phyloP scores from a whole-genome alignment of 495 filamentous ascomycete species.

The Hypomontagnella submonticulosa region DNA sequence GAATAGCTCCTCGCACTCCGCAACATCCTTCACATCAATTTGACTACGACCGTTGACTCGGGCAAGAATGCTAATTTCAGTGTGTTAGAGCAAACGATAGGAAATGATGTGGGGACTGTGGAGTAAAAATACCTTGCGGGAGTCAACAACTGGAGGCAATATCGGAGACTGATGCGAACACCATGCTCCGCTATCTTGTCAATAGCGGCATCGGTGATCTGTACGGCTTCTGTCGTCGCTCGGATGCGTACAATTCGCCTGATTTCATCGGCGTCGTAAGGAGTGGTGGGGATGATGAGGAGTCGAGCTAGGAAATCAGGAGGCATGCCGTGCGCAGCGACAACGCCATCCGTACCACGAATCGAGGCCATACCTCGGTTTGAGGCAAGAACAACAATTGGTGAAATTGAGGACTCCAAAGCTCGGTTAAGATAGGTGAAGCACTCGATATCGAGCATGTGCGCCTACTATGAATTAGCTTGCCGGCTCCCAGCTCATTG shows the following conservation, averaged over 20 bases:
- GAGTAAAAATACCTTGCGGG: constrained; percentile 69
- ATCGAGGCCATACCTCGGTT: constrained; percentile 93
- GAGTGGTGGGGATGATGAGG: constrained; percentile 92
- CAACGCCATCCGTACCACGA: constrained; percentile 82
- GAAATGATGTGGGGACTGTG: background rate
- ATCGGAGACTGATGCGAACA: constrained; percentile 85
- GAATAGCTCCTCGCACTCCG: constrained; percentile 91
- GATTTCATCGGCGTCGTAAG: constrained; percentile 87
- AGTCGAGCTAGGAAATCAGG: constrained; percentile 91
- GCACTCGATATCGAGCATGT: constrained; percentile 99
- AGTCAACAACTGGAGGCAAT: constrained; percentile 91
- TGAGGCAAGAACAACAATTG: constrained; percentile 96
- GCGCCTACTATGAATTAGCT: constrained; percentile 68
- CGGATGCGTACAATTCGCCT: constrained; percentile 87
- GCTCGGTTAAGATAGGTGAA: constrained; percentile 99
- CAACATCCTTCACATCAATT: constrained; percentile 84
- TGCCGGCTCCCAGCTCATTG: background rate
- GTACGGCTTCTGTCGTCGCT: constrained; percentile 80
- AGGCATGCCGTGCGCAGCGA: constrained; percentile 91
- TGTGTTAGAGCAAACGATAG: constrained; percentile 11
- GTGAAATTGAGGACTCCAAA: constrained; percentile 89
- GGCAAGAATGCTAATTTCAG: constrained; percentile 61
- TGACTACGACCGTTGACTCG: constrained; percentile 73
- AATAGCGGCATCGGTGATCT: constrained; percentile 82
- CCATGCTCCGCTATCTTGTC: constrained; percentile 87